Evolutionary conservation across 352 stramenopile genomes (phyloP).

Genomic region (Phytopythium kandeliae): DNA sequence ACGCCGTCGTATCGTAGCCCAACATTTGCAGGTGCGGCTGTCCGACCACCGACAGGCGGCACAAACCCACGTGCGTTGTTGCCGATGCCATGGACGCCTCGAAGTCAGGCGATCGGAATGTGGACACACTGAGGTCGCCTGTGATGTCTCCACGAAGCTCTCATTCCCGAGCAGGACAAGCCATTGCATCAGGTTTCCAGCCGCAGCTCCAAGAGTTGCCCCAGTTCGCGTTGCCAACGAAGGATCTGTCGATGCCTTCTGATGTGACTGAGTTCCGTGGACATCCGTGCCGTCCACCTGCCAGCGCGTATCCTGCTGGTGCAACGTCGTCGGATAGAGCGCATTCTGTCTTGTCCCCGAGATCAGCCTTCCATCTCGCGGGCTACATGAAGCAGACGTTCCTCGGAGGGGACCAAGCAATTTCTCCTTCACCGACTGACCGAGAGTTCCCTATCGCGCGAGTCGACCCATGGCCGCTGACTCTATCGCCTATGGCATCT

Average conservation of each 20-base stretch:
- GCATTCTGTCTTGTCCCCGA: neutral
- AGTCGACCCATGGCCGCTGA: conserved; percentile 36
- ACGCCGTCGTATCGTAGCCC: neutral
- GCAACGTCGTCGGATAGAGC: neutral
- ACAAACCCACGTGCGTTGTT: neutral
- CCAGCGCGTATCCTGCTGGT: too few relatives aligned
- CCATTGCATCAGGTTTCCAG: neutral
- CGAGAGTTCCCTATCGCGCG: conserved; percentile 21
- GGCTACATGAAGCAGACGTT: neutral
- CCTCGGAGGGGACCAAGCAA: neutral
- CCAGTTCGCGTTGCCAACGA: neutral
- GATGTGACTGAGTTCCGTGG: neutral
- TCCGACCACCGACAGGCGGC: neutral
- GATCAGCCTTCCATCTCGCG: neutral
- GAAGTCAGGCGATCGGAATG: neutral
- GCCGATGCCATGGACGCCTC: neutral
- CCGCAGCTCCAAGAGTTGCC: neutral
- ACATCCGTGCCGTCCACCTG: neutral
- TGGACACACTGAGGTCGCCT: neutral
- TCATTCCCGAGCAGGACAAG: conserved; percentile 3
- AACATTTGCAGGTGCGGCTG: neutral
- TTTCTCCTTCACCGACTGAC: neutral
- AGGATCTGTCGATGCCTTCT: neutral
- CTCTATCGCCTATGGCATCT: conserved; percentile 4
- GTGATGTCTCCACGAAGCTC: neutral